Percentiles rank a stretch among this genome's conserved stretches.
Conservation (phyloP, 2,329 filamentous ascomycete genomes). For the Monosporascus sp. region DNA sequence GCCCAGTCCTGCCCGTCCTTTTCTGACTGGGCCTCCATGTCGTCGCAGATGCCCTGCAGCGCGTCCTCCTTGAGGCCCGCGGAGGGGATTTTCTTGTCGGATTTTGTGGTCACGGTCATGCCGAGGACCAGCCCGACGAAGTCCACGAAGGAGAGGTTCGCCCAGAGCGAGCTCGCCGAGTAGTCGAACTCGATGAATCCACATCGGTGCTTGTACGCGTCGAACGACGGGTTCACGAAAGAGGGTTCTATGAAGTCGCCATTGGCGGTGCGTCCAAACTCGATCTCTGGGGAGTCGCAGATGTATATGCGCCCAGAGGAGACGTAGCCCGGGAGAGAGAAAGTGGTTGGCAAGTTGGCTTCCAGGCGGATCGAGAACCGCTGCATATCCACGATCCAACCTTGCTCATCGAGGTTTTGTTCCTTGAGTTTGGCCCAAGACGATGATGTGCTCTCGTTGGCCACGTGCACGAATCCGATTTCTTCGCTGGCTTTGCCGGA, state of each 20-base stretch:
- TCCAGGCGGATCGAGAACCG: no score
- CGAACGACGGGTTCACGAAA: constrained; percentile 13
- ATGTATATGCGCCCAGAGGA: constrained; percentile 13
- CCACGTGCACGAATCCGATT: no score
- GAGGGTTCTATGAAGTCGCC: constrained; percentile 26
- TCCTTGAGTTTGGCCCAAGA: no score
- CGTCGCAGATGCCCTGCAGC: constrained; percentile 45
- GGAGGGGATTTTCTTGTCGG: constrained; percentile 25
- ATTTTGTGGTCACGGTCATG: constrained; percentile 33
- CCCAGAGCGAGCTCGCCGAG: constrained; percentile 11
- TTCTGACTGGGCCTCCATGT: constrained; percentile 42
- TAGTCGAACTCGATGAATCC: constrained; percentile 20
- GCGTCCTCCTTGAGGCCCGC: constrained; percentile 47
- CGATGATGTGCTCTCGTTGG: no score
- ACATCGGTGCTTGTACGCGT: constrained; percentile 11
- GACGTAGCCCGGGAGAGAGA: no score
- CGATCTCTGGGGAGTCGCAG: constrained; percentile 23
- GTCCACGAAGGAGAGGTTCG: constrained; percentile 22
- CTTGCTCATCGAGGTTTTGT: no score
- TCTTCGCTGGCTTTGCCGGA: no score
- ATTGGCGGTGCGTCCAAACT: constrained; percentile 7
- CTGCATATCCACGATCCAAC: no score
- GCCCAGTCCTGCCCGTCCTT: constrained; percentile 49
- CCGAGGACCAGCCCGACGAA: constrained; percentile 20
- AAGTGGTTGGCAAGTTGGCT: no score